Evolutionary conservation across 768 basidiomycete species (phyloP), one percentile per base, ranked within the genome.

Genomic region (Phallus indusiatus): DNA sequence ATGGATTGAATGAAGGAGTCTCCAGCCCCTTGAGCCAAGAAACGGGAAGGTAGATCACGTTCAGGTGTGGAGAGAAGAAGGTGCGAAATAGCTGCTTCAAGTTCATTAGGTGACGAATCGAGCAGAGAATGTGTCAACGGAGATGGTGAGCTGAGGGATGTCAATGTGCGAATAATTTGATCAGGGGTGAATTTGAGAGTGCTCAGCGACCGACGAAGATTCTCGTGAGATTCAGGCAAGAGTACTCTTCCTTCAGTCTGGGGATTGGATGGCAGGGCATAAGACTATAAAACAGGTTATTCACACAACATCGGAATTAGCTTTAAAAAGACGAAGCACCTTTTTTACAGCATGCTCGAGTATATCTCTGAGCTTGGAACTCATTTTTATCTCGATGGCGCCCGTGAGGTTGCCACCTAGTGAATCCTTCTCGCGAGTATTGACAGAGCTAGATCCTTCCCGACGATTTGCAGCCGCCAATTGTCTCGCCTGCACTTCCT

Each of bases 11-110:
- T 48, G 22, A 57, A 57, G 8, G 56, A 47, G 22, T 57, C 56
- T 11, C 47, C 47, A 3, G 20, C 21, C 2, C 56, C 56, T n/a
- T 48, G 42, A 33, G 86, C 81, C 16, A 88, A 70, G 68, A 91
- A 90, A 24, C 80, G 79, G 53, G 75, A 67, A 0, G 94, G 94
- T 5, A 96, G 78, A 64, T 95, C 93, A 59, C 89, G 86, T 73
- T 97, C 94, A 0, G 93, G 88, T 5, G 89, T 68, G 64, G 90
- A 82, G 20, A 95, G 76, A 49, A 95, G 77, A 2, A 96, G 77
- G 72, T 90, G 91, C 64, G 93, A 88, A 49, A 94, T 85, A 54
- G 83, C 83, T 0, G 91, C 89, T 67, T 92, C 84, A 14, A 92
- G 70, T 5, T 86, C 81, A 5, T 82, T 75, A 1, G 84, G 69